Base-by-base conservation (phyloP, 192 early-diverging fungal genomes). In the Paraglomus brasilianum region DNA sequence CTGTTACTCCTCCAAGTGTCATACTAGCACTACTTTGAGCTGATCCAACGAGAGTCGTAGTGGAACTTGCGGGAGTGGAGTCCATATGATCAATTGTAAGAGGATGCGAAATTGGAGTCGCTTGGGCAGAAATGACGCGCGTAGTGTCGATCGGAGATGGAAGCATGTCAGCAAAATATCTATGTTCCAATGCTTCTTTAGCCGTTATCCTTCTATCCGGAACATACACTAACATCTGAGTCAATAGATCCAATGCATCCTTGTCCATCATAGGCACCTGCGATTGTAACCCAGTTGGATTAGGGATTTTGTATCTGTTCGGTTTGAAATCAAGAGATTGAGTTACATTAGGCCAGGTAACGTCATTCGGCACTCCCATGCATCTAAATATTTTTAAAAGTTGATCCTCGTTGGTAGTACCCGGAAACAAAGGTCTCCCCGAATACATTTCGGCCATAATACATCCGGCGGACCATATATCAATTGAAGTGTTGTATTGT, bases 391-490 rank as follows among this genome's bases (percentile, higher is more conserved):
- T 92, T 72, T 88, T 86, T 64, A 86, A 42, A 17, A 93, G 80
- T 75, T 93, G 89, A 75, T 93, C 91, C 60, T 91, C 89, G 61
- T 88, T 92, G 71, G 82, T 90, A 36, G 86, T 87, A 59, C 92
- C 92, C 10, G 92, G 88, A 74, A 92, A 93, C 57, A 93, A 78
- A 9, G 91, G 91, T 38, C 88, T 77, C 0, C 91, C 91, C 6
- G 87, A 85, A 71, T 81, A 90, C 90, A 92, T 93, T 72, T 93
- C 92, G 17, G 96, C 96, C 92, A 98, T 95, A 75, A 98, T 98
- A 77, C 96, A 98, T 45, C 96, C 96, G 11, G 91, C 91, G 39
- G 92, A 94, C 96, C 96, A 98, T 38, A 98, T 95, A 72, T 98
- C 96, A 69, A 98, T 97, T 21, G 93, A 92, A 8, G 91, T 97